Percentiles rank a stretch among this genome's conserved stretches.
These are phyloP conservation scores for Zanthoxylum bungeanum DNA, from an alignment of 345 rosid genomes.

Conservation along the genomic window DNA sequence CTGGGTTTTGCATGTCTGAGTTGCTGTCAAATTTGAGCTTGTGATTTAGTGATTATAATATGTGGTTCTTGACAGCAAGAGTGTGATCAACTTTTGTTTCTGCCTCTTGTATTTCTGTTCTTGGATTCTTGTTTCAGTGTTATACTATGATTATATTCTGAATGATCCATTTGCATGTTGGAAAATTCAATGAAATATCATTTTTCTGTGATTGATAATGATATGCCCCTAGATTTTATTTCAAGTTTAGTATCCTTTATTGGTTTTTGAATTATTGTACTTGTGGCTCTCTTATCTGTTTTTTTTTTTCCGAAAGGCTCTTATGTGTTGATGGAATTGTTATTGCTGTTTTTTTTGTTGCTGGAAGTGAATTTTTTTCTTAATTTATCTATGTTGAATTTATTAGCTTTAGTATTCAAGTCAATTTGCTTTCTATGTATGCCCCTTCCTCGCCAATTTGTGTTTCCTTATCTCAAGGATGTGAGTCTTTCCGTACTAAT, in stretches of 20 bases:
- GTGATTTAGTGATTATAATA: not conserved
- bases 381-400: not conserved
- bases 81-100: not conserved
- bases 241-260: not conserved
- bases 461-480: not conserved
- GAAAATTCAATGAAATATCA: not conserved
- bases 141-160: not conserved
- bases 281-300: too few species aligned
- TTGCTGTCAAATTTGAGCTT: slow-evolving; percentile 1
- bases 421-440: not conserved
- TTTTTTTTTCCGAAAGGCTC: too few species aligned
- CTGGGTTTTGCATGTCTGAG: slow-evolving; percentile 28
- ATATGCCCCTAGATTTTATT: not conserved
- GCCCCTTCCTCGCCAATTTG: not conserved
- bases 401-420: not conserved
- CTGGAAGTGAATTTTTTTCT: not conserved
- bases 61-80: not conserved
- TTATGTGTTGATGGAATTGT: not conserved
- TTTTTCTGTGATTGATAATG: too few species aligned
- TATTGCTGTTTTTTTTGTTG: not conserved
- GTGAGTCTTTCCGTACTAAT: not conserved
- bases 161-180: not conserved
- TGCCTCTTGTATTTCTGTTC: not conserved
- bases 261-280: not conserved
- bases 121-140: not conserved